Base-by-base conservation (phyloP, 768 basidiomycete genomes). In the Strobilomyces echinocephalus region DNA sequence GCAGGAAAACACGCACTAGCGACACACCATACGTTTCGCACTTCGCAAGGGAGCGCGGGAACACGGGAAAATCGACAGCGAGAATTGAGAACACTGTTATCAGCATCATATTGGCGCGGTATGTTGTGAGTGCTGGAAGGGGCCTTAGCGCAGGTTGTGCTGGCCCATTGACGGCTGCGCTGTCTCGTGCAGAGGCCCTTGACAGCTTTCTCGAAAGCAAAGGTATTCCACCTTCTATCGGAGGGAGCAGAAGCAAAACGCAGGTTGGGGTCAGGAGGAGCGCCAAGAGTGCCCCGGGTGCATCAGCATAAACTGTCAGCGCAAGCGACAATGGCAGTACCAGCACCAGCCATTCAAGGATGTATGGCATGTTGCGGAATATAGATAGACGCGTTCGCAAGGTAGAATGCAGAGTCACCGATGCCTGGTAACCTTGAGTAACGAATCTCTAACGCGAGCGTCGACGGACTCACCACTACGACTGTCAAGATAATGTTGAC, bases 21-120 rank as follows among this genome's bases (percentile, higher is more conserved):
- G 94, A 97, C 1, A 91, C 90, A 0, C 97, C 95, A 71, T 83
- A 97, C 0, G 88, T 87, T 71, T 98, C 95, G 62, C 92, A 95
- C 66, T 98, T 99, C 3, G 85, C 95, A 41, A 95, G 77, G 11
- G 72, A 71, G 16, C 97, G 81, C 0, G 97, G 97, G 63, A 97
- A 99, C 24, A 95, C 80, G 0, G 82, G 84, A 62, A 99, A 99
- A 68, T 99, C 95, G 47, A 98, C 95, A 0, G 95, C 95, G 12
- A 98, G 82, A 55, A 99, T 98, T 20, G 85, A 86, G 40, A 95
- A 77, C 34, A 88, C 70, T 0, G 97, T 97, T 79, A 98, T 83
- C 18, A 97, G 73, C 79, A 98, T 87, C 94, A 97, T 95, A 64
- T 97, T 90, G 3, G 94, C 85, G 42, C 97, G 77, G 67, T 95